These are phyloP conservation scores for Solanum hybrid DNA, from an alignment of 305 asterid species.

Conservation along the genomic window DNA sequence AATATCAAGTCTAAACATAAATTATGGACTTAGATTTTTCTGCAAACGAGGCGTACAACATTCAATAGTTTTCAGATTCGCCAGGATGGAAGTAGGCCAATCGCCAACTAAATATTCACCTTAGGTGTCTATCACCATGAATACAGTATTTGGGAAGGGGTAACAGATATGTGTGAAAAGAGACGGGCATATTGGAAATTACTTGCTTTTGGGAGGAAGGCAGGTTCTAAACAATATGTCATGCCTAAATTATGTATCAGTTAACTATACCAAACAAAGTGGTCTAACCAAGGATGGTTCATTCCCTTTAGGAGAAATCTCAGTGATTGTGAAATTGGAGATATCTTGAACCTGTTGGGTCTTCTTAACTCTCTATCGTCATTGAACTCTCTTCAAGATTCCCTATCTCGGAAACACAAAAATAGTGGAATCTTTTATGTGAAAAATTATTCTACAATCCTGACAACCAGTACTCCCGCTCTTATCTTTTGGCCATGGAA, in stretches of 20 bases:
- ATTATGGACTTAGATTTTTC: background rate
- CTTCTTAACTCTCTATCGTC: background rate
- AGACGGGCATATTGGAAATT: background rate
- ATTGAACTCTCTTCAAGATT: background rate
- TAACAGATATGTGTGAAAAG: background rate
- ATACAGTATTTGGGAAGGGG: background rate
- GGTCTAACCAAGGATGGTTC: background rate
- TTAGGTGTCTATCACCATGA: background rate
- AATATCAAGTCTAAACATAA: background rate
- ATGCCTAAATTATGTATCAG: background rate
- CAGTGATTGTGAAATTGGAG: background rate
- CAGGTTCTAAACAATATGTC: background rate
- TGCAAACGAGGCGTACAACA: background rate
- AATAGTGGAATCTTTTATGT: background rate
- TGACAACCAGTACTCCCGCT: background rate
- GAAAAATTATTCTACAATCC: background rate
- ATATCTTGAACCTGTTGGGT: background rate
- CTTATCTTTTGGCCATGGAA: background rate
- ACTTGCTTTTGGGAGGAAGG: background rate
- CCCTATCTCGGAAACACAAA: background rate
- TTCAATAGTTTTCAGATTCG: background rate
- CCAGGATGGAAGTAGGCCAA: background rate
- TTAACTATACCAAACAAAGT: background rate
- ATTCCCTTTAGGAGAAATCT: background rate
- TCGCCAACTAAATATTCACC: background rate